Conservation (phyloP, 352 stramenopile species). For the Phytophthora hibernalis region DNA sequence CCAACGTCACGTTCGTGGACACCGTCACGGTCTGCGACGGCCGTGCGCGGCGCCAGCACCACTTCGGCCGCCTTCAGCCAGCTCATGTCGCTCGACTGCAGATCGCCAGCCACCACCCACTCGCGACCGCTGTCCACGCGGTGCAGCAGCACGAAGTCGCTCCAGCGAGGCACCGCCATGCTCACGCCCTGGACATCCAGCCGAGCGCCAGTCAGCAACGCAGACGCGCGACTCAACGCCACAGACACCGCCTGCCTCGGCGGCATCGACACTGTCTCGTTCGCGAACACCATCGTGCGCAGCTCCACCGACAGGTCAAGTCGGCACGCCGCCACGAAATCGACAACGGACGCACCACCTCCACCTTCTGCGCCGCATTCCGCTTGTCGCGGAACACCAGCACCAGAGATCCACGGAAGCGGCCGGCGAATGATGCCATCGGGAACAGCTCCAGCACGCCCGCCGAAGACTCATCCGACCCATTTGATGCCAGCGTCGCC, state of each 20-base stretch:
- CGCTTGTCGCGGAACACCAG: slow-evolving; percentile 22
- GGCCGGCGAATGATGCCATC: background rate
- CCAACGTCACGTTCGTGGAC: slow-evolving; percentile 39
- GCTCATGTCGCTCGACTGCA: slow-evolving; percentile 21
- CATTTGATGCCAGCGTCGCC: slow-evolving; percentile 6
- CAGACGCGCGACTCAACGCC: slow-evolving; percentile 23
- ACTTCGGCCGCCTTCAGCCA: no score
- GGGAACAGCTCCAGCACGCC: slow-evolving; percentile 6
- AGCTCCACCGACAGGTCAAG: slow-evolving; percentile 17
- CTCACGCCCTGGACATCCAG: slow-evolving; percentile 14
- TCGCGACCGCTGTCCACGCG: slow-evolving; percentile 4
- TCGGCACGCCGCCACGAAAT: slow-evolving; percentile 10
- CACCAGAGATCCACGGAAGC: slow-evolving; percentile 3
- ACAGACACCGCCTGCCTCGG: slow-evolving; percentile 23
- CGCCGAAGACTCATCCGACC: slow-evolving; percentile 2
- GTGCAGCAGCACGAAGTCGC: slow-evolving; percentile 19
- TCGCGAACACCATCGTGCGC: slow-evolving; percentile 11
- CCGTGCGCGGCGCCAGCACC: slow-evolving; percentile 34
- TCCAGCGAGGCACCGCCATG: slow-evolving; percentile 16
- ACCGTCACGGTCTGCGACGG: slow-evolving; percentile 35
- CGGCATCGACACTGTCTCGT: slow-evolving; percentile 36
- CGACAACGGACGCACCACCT: slow-evolving; percentile 9
- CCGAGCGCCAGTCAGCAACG: slow-evolving; percentile 4
- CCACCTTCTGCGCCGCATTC: slow-evolving; percentile 16
- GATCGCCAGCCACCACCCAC: slow-evolving; percentile 21